These are phyloP conservation scores for Thinopyrum elongatum DNA, from an alignment of 176 grass and related monocot genomes.

Conservation along the genomic window DNA sequence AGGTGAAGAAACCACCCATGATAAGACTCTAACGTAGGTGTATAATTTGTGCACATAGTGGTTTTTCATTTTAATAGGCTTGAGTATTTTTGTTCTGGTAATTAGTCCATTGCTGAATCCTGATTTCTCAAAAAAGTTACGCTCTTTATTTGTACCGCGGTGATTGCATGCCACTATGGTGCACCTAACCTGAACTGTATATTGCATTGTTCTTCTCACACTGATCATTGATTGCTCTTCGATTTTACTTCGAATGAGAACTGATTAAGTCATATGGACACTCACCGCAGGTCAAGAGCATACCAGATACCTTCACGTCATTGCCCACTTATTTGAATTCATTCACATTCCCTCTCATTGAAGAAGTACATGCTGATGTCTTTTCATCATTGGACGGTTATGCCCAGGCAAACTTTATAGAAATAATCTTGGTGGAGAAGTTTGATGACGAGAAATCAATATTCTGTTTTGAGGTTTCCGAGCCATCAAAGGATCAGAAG, in stretches of 20 bases:
- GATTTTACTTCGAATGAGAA: neutral
- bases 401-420: slow-evolving; percentile 26
- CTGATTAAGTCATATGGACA: neutral
- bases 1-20: neutral
- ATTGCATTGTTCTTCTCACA: neutral
- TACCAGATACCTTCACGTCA: slow-evolving; percentile 25
- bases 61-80: neutral
- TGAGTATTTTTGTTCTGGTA: neutral
- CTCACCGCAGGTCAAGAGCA: slow-evolving; percentile 39
- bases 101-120: neutral
- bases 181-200: no score
- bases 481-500: neutral
- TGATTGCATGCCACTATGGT: neutral
- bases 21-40: neutral
- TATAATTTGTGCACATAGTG: neutral
- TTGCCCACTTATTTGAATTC: slow-evolving; percentile 27
- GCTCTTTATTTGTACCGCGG: neutral
- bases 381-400: slow-evolving; percentile 32
- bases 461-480: slow-evolving; percentile 2
- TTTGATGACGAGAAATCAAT: neutral
- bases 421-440: slow-evolving; percentile 18
- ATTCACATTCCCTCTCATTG: slow-evolving; percentile 36
- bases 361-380: slow-evolving; percentile 50
- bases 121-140: neutral
- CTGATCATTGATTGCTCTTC: neutral